Base-by-base conservation (phyloP, 352 stramenopile species). In the Aphanomyces cochlioides region DNA sequence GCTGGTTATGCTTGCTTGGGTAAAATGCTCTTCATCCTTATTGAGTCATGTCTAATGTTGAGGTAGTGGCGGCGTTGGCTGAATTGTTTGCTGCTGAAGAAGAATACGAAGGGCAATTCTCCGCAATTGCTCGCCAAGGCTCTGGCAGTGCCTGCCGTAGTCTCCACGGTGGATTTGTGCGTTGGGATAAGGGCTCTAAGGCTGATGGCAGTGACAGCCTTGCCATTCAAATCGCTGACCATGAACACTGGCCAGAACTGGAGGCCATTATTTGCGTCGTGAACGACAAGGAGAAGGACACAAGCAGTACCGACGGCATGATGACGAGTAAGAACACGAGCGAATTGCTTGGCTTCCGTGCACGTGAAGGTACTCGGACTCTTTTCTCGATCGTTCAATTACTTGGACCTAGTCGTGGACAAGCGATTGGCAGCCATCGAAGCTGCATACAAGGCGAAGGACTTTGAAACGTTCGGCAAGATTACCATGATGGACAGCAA, bases 401-500 rank as follows among this genome's bases (percentile, higher is more conserved):
- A 8, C 13, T 53, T 21, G 47, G 15, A 17, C 40, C 3, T 40
- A 60, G 81, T 98, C 40, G 96, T 98, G 13, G 73, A 89, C 2
- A 69, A 87, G 50, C 85, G 95, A 3, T 85, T 99, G 72, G 64
- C 78, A 56, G 76, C 74, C n/a, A 98, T 99, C 61, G 86, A 98
- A 76, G 74, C 74, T 17, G 96, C 95, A 0, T 98, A 96, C 72
- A 74, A 86, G 37, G 77, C 71, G 7, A 87, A 88, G 39, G 95
- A 99, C 78, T 99, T 99, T 83, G 78, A 81, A 59, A 78, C 81
- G 4, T 99, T 99, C 78, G 97, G 88, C 43, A 84, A 89, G 53
- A 78, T 99, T n/a, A 99, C 96, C 17, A 99, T 99, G 97, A 85
- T 93, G 72, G 97, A 99, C 81, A 95, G 87, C 68, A 99, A 99